Evolutionary conservation across 2,329 filamentous ascomycete species (phyloP).

Genomic region (Penicillium sclerotiorum): DNA sequence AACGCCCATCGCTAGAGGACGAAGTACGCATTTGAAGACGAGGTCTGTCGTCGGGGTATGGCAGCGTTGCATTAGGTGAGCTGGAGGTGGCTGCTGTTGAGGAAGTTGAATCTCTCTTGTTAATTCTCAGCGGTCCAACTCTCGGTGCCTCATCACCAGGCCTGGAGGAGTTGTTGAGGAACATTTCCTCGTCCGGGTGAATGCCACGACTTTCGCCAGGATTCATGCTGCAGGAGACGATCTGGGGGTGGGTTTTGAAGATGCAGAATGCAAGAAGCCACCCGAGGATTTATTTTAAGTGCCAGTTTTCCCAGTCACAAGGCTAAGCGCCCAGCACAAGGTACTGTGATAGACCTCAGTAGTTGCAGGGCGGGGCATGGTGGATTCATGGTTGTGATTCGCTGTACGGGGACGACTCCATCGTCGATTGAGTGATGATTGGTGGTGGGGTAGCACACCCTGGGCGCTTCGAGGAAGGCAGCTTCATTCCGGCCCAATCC

Average conservation of each 20-base stretch:
- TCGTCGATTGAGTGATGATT: neutral
- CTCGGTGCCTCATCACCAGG: constrained; percentile 66
- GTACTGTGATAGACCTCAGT: constrained; percentile 4
- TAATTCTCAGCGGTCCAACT: constrained; percentile 81
- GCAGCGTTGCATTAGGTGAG: constrained; percentile 58
- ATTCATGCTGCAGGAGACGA: constrained; percentile 43
- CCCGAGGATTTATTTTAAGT: constrained; percentile 3
- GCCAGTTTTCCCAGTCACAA: constrained; percentile 1
- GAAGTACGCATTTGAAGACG: constrained; percentile 38
- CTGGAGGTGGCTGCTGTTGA: constrained; percentile 45
- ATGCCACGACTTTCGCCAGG: constrained; percentile 56
- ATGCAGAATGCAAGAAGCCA: constrained; percentile 11
- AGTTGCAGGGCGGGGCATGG: constrained; percentile 2
- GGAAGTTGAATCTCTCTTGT: constrained; percentile 71
- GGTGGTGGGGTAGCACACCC: constrained; percentile 1
- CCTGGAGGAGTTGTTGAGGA: constrained; percentile 50
- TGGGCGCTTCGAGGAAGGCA: constrained; percentile 5
- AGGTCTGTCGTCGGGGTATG: constrained; percentile 70
- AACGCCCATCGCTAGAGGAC: constrained; percentile 32
- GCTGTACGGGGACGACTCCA: neutral
- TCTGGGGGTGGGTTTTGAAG: constrained; percentile 5
- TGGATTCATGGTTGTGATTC: constrained; percentile 1
- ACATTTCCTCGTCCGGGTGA: constrained; percentile 81
- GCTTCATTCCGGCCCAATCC: constrained; percentile 2
- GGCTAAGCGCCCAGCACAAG: constrained; percentile 4